Base-by-base conservation (phyloP, 164 flowering plant species). In the grape (Vitis vinifera) region DNA sequence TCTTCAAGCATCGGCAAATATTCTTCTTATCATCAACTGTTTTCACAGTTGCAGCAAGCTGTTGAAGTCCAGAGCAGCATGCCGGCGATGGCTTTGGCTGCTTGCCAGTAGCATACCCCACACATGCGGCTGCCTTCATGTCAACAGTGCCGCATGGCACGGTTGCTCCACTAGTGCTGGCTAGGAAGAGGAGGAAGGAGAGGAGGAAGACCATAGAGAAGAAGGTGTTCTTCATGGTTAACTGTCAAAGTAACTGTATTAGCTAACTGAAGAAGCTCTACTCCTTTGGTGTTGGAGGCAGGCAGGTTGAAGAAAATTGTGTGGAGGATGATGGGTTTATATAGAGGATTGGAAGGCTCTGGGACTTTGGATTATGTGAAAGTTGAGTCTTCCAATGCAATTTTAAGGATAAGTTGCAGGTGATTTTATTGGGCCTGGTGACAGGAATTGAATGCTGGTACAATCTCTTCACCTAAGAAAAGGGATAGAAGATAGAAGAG, bases 1-100 rank as follows among this genome's bases (percentile, higher is more conserved):
- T 62, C 79, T 85, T 82, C 74, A 82, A 51, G 83, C 86, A 85
- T 27, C 75, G 58, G 75, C 86, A 82, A 17, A 81, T 74, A 4
- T 57, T 72, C 75, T 79, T 80, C 77, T 77, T 80, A 50, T 82
- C 86, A 47, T 81, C 74, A 1, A 77, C 69, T 0, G 81, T 44
- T 49, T 72, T 77, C 19, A 75, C 80, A 9, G 16, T 68, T 37
- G 53, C 52, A 9, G 79, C 83, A 23, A 85, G 77, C 69, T 53
- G 51, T 44, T 77, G 76, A 65, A 85, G 84, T n/a, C 83, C 77
- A 5, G 52, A 14, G 76, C 86, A 85, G 75, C 85, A 85, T 2
- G 79, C 75, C 0, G 76, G 48, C 8, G 80, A 10, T 1, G 81
- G 85, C 27, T 27, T 81, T 0, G 79, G 12, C 4, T 51, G 80